Percentiles rank a stretch among this genome's conserved stretches.
These are phyloP conservation scores for Articulospora tetracladia DNA, from an alignment of 495 filamentous ascomycete species.

Conservation along the genomic window DNA sequence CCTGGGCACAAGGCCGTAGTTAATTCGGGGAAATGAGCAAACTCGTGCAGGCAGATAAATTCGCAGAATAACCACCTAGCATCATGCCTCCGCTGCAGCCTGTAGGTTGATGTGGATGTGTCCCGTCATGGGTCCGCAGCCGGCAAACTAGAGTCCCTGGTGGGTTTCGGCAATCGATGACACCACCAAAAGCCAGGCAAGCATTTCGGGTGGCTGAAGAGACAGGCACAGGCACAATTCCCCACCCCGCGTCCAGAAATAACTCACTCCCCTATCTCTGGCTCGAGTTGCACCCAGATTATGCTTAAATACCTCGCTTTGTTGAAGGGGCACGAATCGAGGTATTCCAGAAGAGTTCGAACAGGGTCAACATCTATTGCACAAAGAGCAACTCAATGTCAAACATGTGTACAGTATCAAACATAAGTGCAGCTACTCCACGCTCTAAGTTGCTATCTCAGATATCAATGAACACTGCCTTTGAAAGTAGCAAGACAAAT, in stretches of 20 bases:
- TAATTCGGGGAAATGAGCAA: constrained; percentile 5
- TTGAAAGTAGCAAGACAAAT: too few relatives aligned
- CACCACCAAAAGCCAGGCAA: neutral
- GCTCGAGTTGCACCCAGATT: neutral
- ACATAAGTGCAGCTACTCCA: too few relatives aligned
- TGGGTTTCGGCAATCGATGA: constrained; percentile 8
- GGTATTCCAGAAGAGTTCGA: too few relatives aligned
- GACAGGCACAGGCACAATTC: neutral
- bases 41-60: constrained; percentile 2
- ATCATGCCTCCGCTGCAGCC: constrained; percentile 1
- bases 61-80: constrained; percentile 18
- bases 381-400: too few relatives aligned
- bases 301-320: constrained; percentile 10
- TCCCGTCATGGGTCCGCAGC: neutral
- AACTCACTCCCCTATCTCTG: neutral
- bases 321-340: neutral
- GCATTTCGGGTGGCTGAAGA: neutral
- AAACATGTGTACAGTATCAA: too few relatives aligned
- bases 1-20: constrained; percentile 19
- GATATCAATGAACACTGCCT: too few relatives aligned
- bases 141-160: neutral
- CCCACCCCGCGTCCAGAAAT: constrained; percentile 1
- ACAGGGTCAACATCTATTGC: too few relatives aligned
- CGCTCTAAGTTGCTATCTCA: too few relatives aligned
- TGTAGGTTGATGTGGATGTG: neutral